A percentile compares a stretch with the other conserved stretches of the same genome.
Conservation (phyloP, 192 early-diverging fungal genomes). For the Backusella luteola region DNA sequence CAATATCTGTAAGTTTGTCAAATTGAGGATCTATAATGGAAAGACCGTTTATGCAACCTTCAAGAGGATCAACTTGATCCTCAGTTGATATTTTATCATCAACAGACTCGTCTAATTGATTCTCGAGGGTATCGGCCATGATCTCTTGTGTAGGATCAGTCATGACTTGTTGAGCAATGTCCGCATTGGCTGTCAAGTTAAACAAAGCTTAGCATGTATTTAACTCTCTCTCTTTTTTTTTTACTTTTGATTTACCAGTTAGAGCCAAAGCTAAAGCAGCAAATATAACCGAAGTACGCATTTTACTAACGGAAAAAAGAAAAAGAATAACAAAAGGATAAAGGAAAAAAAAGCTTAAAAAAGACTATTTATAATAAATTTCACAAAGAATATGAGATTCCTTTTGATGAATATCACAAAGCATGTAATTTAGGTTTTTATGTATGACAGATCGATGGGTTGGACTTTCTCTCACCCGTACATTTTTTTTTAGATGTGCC, state of each 20-base stretch:
- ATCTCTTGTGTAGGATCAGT: not conserved
- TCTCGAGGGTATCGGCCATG: not conserved
- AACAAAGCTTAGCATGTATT: not conserved
- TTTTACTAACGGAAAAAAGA: not conserved
- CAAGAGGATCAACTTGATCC: not conserved
- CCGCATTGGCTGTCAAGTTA: not conserved
- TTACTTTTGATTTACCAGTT: not conserved
- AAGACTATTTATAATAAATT: not conserved
- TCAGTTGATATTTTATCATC: not conserved
- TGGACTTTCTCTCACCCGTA: not conserved
- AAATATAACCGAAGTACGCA: not conserved
- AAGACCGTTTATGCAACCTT: not conserved
- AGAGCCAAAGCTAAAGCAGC: not conserved
- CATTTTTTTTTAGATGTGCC: not conserved
- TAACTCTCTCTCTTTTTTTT: not conserved
- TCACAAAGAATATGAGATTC: not conserved
- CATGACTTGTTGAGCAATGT: not conserved
- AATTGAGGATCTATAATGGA: not conserved
- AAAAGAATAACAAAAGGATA: not conserved
- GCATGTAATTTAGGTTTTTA: not conserved
- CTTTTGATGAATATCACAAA: not conserved
- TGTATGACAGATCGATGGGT: constrained; percentile 3
- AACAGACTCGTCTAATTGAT: not conserved
- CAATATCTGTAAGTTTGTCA: not conserved
- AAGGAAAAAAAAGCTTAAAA: not conserved